These are phyloP conservation scores for Tuber melanosporum DNA, from an alignment of 495 filamentous ascomycete genomes.

Conservation along the genomic window DNA sequence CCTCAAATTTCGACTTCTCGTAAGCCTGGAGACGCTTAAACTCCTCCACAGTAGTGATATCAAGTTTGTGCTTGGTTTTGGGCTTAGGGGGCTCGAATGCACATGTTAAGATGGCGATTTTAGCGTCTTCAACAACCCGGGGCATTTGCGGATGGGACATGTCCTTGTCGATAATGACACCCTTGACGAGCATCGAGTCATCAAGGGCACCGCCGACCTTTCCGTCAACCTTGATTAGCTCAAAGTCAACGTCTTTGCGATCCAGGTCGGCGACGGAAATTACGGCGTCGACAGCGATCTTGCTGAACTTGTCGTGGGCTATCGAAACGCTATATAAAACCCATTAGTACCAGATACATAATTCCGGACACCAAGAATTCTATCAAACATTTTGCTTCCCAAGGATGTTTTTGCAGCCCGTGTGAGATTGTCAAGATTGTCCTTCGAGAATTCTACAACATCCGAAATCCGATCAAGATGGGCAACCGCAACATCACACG, in stretches of 20 bases:
- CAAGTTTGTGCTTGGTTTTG: constrained; percentile 99
- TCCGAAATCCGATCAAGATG: constrained; percentile 93
- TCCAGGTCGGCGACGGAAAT: constrained; percentile 93
- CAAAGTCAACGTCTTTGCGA: constrained; percentile 96
- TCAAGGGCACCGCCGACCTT: constrained; percentile 96
- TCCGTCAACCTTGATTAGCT: constrained; percentile 98
- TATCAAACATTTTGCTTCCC: constrained; percentile 80
- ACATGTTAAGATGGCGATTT: constrained; percentile 94
- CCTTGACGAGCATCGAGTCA: constrained; percentile 88
- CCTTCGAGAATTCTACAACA: constrained; percentile 70
- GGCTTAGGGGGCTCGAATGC: constrained; percentile 99
- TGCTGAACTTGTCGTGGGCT: constrained; percentile 93
- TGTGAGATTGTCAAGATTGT: constrained; percentile 72
- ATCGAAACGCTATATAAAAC: constrained; percentile 69
- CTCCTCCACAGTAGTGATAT: constrained; percentile 94
- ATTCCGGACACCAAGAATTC: neutral
- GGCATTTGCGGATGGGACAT: constrained; percentile 99
- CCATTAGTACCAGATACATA: constrained; percentile 28
- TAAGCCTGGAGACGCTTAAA: constrained; percentile 95
- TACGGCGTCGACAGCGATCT: constrained; percentile 95
- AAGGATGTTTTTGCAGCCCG: constrained; percentile 93
- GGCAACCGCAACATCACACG: constrained; percentile 89
- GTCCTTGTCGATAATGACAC: constrained; percentile 98
- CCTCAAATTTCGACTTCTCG: constrained; percentile 88
- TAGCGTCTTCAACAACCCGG: constrained; percentile 83